Base-by-base conservation (phyloP, 148 eudicot genomes). In the Rheum nobile region DNA sequence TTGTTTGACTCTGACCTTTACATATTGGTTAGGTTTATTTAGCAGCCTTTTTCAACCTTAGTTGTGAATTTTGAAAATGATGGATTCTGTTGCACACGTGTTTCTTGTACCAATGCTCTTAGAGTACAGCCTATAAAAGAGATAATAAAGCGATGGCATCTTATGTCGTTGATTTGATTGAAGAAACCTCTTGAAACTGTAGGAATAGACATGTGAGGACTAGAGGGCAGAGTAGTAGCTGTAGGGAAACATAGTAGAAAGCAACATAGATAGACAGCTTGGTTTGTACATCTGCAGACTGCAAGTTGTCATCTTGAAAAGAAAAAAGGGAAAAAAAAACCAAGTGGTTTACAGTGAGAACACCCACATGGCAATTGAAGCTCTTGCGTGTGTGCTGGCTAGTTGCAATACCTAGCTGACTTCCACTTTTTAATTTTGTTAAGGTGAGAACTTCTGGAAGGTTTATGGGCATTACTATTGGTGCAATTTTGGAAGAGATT, bases 391-490 rank as follows among this genome's bases (percentile, higher is more conserved):
- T 71, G 28, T 12, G 67, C 35, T 28, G 63, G 29, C 4, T 10
- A 26, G 67, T 22, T 79, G 74, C 50, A 44, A 17, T 34, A 32
- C 76, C 24, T 71, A 43, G 10, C 57, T 75, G 44, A 63, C 29
- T 31, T 69, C 75, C 46, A 54, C 22, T 24, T 48, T 32, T 77
- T 47, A 47, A 29, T 29, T 32, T 78, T 79, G 10, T 83, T 72
- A 35, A 96, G 99, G 97, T 96, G 75, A 87, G 97, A 86, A 96
- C 97, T 81, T 90, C 97, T 57, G 93, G 88, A 79, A 86, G 92
- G 68, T 88, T 82, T 77, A 96, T 96, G 99, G 99, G 97, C 41
- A 44, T 89, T 76, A 96, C 99, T 80, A 85, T 96, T 84, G 99
- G 99, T 69, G 99, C 86, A 75, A 92, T 96, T 84, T 84, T 96